Conservation (phyloP, 305 asterid genomes). For the Fraxinus albicans region DNA sequence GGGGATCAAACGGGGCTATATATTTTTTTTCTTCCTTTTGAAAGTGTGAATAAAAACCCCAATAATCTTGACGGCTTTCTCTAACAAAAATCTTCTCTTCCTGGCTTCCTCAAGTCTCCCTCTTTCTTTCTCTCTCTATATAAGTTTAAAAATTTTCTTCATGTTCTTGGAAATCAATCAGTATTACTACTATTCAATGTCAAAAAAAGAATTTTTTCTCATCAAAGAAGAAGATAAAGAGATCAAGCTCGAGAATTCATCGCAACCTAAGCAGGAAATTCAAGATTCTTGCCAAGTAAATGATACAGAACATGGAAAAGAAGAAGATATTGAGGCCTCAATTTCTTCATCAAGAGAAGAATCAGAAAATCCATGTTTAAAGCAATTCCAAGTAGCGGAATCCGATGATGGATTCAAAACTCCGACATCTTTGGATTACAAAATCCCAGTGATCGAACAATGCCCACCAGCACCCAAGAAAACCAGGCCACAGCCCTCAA, state of each 20-base stretch:
- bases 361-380: neutral
- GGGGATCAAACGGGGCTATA: neutral
- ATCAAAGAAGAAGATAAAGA: constrained; percentile 4
- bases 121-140: neutral
- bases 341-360: neutral
- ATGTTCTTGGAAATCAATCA: constrained; percentile 38
- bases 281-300: constrained; percentile 4
- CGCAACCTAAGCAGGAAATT: neutral
- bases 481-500: constrained; percentile 17
- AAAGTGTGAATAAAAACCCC: constrained; percentile 1
- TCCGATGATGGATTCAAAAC: constrained; percentile 47
- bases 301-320: neutral
- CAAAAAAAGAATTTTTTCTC: constrained; percentile 14
- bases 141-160: constrained; percentile 1
- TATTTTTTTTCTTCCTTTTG: neutral
- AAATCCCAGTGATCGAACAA: constrained; percentile 34
- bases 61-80: neutral
- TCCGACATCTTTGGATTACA: constrained; percentile 48
- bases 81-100: neutral
- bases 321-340: neutral
- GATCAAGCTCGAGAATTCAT: neutral
- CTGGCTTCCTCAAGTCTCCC: neutral
- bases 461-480: constrained; percentile 63
- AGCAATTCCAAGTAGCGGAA: constrained; percentile 20
- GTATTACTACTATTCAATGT: constrained; percentile 30